Evolutionary conservation across 129 eudicot species (phyloP).

Genomic region (Lactuca sativa): DNA sequence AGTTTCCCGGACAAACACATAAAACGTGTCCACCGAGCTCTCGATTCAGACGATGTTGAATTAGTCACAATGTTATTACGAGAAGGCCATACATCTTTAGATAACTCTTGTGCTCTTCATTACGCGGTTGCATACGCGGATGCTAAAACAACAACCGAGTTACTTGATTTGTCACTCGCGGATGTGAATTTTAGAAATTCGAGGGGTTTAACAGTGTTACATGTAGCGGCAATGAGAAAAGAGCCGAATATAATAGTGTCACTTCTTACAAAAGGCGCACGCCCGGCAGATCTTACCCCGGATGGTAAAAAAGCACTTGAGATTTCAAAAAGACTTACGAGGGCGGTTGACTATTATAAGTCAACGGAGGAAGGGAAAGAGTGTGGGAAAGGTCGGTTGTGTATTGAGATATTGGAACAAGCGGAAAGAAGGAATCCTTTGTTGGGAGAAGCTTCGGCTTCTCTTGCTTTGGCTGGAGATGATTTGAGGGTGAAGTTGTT

Average conservation of each 20-base stretch:
- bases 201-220: constrained; percentile 84
- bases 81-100: constrained; percentile 81
- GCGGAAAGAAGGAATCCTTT: constrained; percentile 92
- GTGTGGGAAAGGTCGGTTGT: constrained; percentile 76
- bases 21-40: constrained; percentile 88
- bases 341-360: constrained; percentile 63
- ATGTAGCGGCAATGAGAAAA: constrained; percentile 84
- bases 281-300: constrained; percentile 71
- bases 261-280: constrained; percentile 89
- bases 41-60: constrained; percentile 95
- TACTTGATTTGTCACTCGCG: constrained; percentile 86
- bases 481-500: constrained; percentile 67
- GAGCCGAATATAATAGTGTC: constrained; percentile 94
- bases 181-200: constrained; percentile 74
- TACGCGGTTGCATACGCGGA: constrained; percentile 95
- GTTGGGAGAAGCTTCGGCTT: constrained; percentile 91
- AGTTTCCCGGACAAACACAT: constrained; percentile 81
- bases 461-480: constrained; percentile 96
- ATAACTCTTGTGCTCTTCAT: constrained; percentile 89
- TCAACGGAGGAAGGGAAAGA: constrained; percentile 68
- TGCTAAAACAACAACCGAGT: constrained; percentile 83
- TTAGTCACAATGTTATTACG: constrained; percentile 77
- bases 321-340: constrained; percentile 81
- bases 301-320: constrained; percentile 93
- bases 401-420: constrained; percentile 96